Evolutionary conservation across 2,329 filamentous ascomycete genomes (phyloP), one percentile per base, ranked within the genome.

Genomic region (Diaporthe batatas): DNA sequence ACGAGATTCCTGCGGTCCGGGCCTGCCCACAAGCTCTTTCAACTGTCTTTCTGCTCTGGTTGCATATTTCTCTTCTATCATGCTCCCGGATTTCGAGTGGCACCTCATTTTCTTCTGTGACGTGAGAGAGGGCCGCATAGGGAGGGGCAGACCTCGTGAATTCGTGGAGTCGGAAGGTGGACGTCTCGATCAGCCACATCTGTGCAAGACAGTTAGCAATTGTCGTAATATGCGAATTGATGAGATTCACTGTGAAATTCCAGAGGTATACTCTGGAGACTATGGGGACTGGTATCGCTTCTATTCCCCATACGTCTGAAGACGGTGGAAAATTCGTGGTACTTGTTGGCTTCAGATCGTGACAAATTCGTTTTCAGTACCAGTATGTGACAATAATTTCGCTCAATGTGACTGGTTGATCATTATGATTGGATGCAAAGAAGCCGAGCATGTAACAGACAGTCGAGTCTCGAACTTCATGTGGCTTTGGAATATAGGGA

Each of bases 181-280:
- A 34, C 21, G 49, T 42, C n/a, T 71, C 14, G 29, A 71, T 49
- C 21, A 71, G 23, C 47, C 57, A 64, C 58, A 71, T 42, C 34
- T 59, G 55, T 1, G 14, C 4, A 4, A 44, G 16, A 21, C 3
- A 18, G 6, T 44, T 7, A 21, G 42, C 14, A 44, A 21, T 21
- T 21, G 16, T 21, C 14, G 3, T 18, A 21, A 1, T 18, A 18
- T 7, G 16, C 39, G 14, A 16, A 16, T 11, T 16, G 12, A 16
- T 42, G 42, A 14, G 7, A 44, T 44, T 44, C 39, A 42, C 8
- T 42, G 7, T 42, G 11, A 16, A 8, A 2, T 16, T 42, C 39
- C 16, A 2, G 11, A 42, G 39, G 12, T 42, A 16, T 42, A 14
- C 11, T 25, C 2, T 12, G 5, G 2, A 29, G 32, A 21, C 8